Evolutionary conservation across 768 basidiomycete genomes (phyloP).

Genomic region (Psilocybe tampanensis): DNA sequence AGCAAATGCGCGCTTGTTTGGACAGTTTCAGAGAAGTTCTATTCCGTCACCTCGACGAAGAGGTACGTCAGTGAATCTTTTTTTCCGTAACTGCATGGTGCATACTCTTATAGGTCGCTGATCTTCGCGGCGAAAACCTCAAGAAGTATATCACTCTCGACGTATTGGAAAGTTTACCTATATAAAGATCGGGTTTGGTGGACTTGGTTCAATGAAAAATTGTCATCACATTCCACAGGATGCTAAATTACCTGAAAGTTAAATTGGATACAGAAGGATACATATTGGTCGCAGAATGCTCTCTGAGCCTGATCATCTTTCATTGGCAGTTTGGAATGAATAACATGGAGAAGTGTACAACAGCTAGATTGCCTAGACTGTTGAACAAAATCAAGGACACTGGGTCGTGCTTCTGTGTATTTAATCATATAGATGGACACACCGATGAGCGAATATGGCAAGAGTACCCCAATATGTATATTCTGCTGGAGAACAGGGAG

Average conservation of each 20-base stretch:
- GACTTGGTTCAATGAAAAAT: too few species aligned
- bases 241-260: too few species aligned
- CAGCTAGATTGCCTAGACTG: too few species aligned
- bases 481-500: background rate
- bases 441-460: too few species aligned
- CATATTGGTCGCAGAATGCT: too few species aligned
- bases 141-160: constrained; percentile 54
- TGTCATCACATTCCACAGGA: too few species aligned
- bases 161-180: constrained; percentile 29
- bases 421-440: too few species aligned
- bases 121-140: constrained; percentile 52
- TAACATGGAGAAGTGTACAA: too few species aligned
- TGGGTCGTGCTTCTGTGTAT: background rate
- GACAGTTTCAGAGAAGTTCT: constrained; percentile 52
- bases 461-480: background rate
- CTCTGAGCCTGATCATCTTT: too few species aligned
- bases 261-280: too few species aligned
- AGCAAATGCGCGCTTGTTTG: constrained; percentile 49
- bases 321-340: too few species aligned
- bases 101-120: constrained; percentile 39
- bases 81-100: background rate
- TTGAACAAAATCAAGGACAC: background rate
- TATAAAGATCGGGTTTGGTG: constrained; percentile 1
- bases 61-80: constrained; percentile 33
- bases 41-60: constrained; percentile 56